phyloP scores from a whole-genome alignment of 2,329 filamentous ascomycete species.

The Anthostomella pinea region DNA sequence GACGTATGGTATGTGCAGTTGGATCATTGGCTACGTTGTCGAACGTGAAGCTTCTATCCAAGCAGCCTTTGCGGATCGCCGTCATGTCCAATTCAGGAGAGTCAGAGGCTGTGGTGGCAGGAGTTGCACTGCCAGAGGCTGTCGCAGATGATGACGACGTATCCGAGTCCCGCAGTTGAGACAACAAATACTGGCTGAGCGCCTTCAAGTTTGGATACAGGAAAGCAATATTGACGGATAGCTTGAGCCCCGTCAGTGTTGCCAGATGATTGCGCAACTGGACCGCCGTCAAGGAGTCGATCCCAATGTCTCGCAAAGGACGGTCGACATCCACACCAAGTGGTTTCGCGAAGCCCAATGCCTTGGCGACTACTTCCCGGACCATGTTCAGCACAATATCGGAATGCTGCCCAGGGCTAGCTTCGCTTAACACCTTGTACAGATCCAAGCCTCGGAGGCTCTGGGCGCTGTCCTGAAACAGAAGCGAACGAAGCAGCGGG shows the following conservation, averaged over 20 bases:
- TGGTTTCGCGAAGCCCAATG: conserved; percentile 19
- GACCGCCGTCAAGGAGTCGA: conserved; percentile 29
- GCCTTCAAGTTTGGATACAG: conserved; percentile 20
- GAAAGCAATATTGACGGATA: conserved; percentile 22
- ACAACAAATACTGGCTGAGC: conserved; percentile 19
- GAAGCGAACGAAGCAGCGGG: conserved; percentile 17
- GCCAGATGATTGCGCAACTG: conserved; percentile 26
- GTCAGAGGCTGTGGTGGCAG: conserved; percentile 12
- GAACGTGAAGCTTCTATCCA: conserved; percentile 25
- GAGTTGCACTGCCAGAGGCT: conserved; percentile 8
- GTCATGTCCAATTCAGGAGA: conserved; percentile 13
- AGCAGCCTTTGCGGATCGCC: conserved; percentile 22
- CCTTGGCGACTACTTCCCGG: conserved; percentile 24
- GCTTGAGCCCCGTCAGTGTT: conserved; percentile 20
- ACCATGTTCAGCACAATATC: conserved; percentile 22
- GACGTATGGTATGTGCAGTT: conserved; percentile 4
- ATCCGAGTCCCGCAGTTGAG: conserved; percentile 13
- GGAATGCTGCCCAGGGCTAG: conserved; percentile 16
- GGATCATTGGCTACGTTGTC: conserved; percentile 13
- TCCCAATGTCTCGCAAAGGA: conserved; percentile 25
- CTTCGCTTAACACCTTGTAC: conserved; percentile 13
- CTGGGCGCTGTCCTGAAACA: conserved; percentile 7
- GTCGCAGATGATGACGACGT: conserved; percentile 11
- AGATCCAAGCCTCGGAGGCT: conserved; percentile 10
- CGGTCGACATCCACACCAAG: conserved; percentile 21